These are phyloP conservation scores for Fomes fomentarius DNA, from an alignment of 1,284 basidiomycete species.

Conservation along the genomic window DNA sequence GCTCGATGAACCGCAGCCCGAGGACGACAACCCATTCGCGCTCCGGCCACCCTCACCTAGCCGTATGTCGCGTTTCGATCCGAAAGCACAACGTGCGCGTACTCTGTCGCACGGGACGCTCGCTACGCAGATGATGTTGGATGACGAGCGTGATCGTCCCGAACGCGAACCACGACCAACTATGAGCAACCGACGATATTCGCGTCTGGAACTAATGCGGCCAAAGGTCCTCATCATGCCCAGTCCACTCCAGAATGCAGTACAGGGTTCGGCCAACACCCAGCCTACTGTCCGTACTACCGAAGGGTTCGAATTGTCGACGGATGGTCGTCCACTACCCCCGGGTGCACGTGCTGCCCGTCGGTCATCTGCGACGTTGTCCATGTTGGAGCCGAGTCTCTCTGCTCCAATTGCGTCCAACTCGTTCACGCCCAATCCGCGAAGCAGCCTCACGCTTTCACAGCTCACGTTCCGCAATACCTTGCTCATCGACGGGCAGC, in stretches of 20 bases:
- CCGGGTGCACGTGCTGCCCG: constrained; percentile 63
- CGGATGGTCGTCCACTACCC: constrained; percentile 72
- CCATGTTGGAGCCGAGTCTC: constrained; percentile 27
- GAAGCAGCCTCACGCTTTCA: constrained; percentile 69
- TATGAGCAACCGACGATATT: constrained; percentile 57
- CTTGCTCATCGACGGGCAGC: constrained; percentile 64
- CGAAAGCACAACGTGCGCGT: constrained; percentile 63
- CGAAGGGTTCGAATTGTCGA: constrained; percentile 64
- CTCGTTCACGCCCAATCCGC: constrained; percentile 77
- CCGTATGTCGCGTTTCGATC: constrained; percentile 70
- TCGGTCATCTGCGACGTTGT: constrained; percentile 43
- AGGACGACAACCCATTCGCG: constrained; percentile 57
- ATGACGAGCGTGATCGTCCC: constrained; percentile 52
- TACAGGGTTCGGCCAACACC: constrained; percentile 33
- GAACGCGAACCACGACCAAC: constrained; percentile 37
- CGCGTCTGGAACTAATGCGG: constrained; percentile 73
- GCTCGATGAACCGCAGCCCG: constrained; percentile 40
- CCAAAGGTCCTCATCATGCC: constrained; percentile 87
- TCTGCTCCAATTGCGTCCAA: constrained; percentile 47
- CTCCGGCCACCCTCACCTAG: constrained; percentile 60
- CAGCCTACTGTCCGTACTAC: constrained; percentile 38
- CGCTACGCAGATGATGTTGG: constrained; percentile 63
- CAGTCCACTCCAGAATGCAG: constrained; percentile 68
- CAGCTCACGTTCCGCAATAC: constrained; percentile 83
- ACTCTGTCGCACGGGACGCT: constrained; percentile 68